Evolutionary conservation across 1,139 yeast genomes (phyloP), one percentile per base, ranked within the genome.

Genomic region (Meyerozyma athensensis): DNA sequence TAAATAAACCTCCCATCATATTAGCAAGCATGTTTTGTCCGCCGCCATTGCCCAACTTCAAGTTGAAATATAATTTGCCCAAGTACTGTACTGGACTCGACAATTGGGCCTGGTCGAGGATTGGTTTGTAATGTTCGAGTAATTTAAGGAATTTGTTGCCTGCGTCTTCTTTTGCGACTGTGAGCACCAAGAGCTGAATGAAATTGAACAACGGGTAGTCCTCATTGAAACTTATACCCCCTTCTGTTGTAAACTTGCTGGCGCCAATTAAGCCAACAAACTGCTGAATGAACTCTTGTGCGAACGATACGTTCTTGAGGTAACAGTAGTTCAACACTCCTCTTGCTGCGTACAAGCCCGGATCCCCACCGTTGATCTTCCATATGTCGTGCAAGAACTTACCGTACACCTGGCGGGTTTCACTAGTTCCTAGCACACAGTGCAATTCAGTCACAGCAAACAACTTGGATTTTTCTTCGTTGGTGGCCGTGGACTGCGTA

Each of bases 1-100:
- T 68, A 48, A 86, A 72, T 39, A 89, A 67, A 22, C 89, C 87
- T 17, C 94, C 81, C 95, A 90, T 86, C 67, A 90, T 71, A 52
- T 83, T 87, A 49, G 87, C 92, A 52, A 90, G 63, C 67, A 86
- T 68, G 54, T 87, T 86, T 13, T 71, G 72, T 41, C 76, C 81
- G 36, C 73, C 76, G 13, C 74, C 61, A 33, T 81, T 75, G 10
- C 83, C 85, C 48, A 68, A 48, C 33, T 56, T 57, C 45, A 69
- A 58, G 19, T 53, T 54, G 44, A 62, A 69, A 47, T 65, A 68
- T 22, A 71, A 55, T 36, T 67, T 65, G 3, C 74, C 72, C 40
- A 83, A 55, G 38, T 70, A 74, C 34, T 74, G 79, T 30, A 76
- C 63, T 9, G 77, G 70, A 2, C 61, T 61, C 14, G 56, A 40